These are phyloP conservation scores for Solidago caesia DNA, from an alignment of 129 eudicot species.

Conservation along the genomic window DNA sequence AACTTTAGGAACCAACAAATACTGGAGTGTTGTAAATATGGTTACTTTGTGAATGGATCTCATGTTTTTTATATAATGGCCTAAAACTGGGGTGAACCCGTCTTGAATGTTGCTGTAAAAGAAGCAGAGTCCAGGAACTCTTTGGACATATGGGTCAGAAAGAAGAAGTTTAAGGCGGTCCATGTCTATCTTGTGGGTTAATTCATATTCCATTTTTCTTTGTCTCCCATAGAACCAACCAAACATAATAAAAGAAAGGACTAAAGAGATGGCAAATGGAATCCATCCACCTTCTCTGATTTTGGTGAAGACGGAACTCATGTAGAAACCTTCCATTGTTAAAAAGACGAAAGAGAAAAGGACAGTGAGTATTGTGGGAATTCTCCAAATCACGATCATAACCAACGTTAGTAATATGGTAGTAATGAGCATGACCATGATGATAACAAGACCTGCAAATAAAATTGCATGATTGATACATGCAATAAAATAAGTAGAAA, in stretches of 20 bases:
- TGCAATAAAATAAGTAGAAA: conserved; percentile 5
- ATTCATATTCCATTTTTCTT: conserved; percentile 55
- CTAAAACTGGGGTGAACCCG: conserved; percentile 63
- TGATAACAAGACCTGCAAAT: conserved; percentile 65
- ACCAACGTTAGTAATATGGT: conserved; percentile 58
- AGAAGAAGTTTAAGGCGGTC: conserved; percentile 41
- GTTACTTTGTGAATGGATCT: conserved; percentile 60
- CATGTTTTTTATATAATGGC: conserved; percentile 67
- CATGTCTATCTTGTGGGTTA: conserved; percentile 49
- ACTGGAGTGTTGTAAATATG: conserved; percentile 54
- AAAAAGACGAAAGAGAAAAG: conserved; percentile 47
- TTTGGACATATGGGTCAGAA: conserved; percentile 47
- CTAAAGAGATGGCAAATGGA: conserved; percentile 69
- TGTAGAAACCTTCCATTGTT: conserved; percentile 53
- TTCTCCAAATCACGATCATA: conserved; percentile 65
- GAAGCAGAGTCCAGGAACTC: conserved; percentile 70
- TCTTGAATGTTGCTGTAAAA: conserved; percentile 67
- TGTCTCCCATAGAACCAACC: conserved; percentile 72
- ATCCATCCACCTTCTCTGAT: conserved; percentile 74
- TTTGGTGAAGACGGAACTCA: conserved; percentile 59
- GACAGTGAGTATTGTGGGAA: conserved; percentile 38
- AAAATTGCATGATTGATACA: not conserved
- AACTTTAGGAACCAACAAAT: conserved; percentile 63
- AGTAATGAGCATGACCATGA: conserved; percentile 71
- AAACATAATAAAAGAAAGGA: conserved; percentile 70